Percentiles rank a stretch among this genome's conserved stretches.
phyloP scores from a whole-genome alignment of 768 basidiomycete species.

The Clitopilus hobsonii region DNA sequence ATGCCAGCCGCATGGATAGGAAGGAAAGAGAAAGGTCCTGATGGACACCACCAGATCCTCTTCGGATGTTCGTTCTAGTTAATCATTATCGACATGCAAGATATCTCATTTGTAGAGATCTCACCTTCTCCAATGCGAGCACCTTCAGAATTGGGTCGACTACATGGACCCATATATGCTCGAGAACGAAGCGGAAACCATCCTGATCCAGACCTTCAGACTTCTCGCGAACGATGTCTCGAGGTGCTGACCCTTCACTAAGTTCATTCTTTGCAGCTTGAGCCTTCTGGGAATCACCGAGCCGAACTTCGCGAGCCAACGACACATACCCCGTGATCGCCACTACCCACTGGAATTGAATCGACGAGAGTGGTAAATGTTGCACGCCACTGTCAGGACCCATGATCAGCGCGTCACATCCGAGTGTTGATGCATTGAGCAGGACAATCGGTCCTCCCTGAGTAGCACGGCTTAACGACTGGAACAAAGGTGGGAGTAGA shows the following conservation, averaged over 20 bases:
- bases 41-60: slow-evolving; percentile 13
- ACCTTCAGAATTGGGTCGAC: too few relatives aligned
- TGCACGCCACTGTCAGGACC: neutral
- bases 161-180: too few relatives aligned
- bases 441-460: neutral
- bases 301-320: too few relatives aligned
- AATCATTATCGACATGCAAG: neutral
- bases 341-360: too few relatives aligned
- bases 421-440: neutral
- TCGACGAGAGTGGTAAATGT: neutral
- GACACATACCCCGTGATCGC: too few relatives aligned
- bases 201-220: too few relatives aligned
- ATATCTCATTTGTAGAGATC: neutral
- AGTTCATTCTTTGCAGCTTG: too few relatives aligned
- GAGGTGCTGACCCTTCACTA: too few relatives aligned
- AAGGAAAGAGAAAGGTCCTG: slow-evolving; percentile 12
- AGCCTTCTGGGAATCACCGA: too few relatives aligned
- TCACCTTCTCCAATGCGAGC: neutral
- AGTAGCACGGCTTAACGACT: neutral
- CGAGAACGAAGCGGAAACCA: too few relatives aligned
- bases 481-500: neutral
- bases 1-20: slow-evolving; percentile 15
- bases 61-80: neutral
- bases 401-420: neutral
- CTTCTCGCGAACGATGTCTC: too few relatives aligned